Base-by-base conservation (phyloP, 2,329 filamentous ascomycete species). In the Fusarium piperis region DNA sequence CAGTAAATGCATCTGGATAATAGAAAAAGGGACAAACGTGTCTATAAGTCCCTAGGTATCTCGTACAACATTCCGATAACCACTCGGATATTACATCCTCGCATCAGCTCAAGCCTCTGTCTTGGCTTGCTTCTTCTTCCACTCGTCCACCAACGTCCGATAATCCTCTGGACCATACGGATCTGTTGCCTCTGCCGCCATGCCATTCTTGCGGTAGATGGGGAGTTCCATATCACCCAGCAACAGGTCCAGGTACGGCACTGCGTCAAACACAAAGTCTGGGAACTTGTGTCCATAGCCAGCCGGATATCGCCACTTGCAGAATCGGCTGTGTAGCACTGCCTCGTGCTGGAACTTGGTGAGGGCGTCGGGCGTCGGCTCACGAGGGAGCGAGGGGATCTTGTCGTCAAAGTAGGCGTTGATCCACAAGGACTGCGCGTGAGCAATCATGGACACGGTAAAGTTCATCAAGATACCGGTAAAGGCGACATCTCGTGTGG, bases 191-290 rank as follows among this genome's bases (percentile, higher is more conserved):
- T 91, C 89, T 1, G 81, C 81, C 58, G 85, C 74, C 75, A 80
- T 83, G 0, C 87, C 85, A 11, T 84, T 80, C 81, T 92, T 92
- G 35, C 89, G 82, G 70, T 87, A 83, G 15, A 82, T 82, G 18
- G 85, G 81, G 61, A 94, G 79, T 0, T 89, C 91, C 62, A 95
- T 74, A 78, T 95, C 93, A 6, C 82, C 81, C 66, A 93, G 77
- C 76, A 95, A 78, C 75, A 91, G 75, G 79, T 95, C 93, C 18
- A 94, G 78, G 65, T 94, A 96, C 5, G 92, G 92, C 60, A 95
- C 78, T 0, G 87, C 87, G 78, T 96, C 93, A 76, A 95, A 95
- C 18, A 93, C 90, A 71, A 94, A 91, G 78, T 93, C 92, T 0
- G 91, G 91, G 64, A 87, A 84, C 76, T 84, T 86, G 39, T 83